Conservation (phyloP, 495 filamentous ascomycete genomes). For the Trichoderma virens region DNA sequence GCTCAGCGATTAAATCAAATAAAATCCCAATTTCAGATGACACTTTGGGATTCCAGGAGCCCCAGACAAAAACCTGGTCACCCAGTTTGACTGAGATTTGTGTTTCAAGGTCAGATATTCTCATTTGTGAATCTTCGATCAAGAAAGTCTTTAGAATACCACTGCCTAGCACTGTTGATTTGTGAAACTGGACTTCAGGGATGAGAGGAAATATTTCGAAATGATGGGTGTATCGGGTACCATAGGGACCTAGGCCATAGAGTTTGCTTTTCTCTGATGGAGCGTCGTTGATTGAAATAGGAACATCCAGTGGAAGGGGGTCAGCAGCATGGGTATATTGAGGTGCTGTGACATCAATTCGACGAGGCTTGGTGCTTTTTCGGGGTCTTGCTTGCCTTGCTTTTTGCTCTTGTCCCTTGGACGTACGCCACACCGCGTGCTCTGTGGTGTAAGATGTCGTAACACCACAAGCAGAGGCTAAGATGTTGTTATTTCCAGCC, state of each 20-base stretch:
- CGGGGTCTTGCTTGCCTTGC: constrained; percentile 24
- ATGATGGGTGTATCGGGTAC: constrained; percentile 61
- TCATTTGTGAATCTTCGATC: constrained; percentile 23
- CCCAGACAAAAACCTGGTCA: constrained; percentile 52
- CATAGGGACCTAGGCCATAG: constrained; percentile 48
- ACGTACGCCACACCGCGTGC: constrained; percentile 21
- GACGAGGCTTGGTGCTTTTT: constrained; percentile 46
- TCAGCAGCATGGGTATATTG: constrained; percentile 43
- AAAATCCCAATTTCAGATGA: constrained; percentile 59
- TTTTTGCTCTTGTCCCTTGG: constrained; percentile 19
- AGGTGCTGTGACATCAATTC: constrained; percentile 41
- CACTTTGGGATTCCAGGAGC: constrained; percentile 58
- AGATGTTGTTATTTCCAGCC: background rate
- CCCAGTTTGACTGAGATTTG: constrained; percentile 35
- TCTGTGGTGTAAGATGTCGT: constrained; percentile 11
- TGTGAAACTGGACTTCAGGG: constrained; percentile 65
- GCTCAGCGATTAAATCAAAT: constrained; percentile 48
- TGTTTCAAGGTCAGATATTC: constrained; percentile 21
- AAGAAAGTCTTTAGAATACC: constrained; percentile 52
- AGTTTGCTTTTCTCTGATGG: constrained; percentile 36
- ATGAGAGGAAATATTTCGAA: constrained; percentile 66
- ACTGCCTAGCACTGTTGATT: constrained; percentile 67
- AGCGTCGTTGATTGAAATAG: constrained; percentile 16
- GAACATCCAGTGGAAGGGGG: constrained; percentile 23
- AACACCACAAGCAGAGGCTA: background rate